phyloP scores from a whole-genome alignment of 345 rosid species.

The Kandelia obovata region DNA sequence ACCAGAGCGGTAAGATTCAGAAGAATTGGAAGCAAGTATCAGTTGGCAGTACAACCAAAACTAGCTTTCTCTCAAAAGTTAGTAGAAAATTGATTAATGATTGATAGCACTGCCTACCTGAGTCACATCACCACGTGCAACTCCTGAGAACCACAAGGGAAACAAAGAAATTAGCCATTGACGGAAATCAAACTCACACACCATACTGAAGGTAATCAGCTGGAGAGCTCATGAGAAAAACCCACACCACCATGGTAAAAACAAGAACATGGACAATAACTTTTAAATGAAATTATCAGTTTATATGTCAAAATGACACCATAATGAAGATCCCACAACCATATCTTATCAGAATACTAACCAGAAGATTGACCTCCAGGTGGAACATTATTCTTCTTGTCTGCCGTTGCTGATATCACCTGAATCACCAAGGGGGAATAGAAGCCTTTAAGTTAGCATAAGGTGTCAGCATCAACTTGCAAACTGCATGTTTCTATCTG shows the following conservation, averaged over 20 bases:
- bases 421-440: slow-evolving; percentile 23
- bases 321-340: not conserved
- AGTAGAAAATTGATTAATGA: no score
- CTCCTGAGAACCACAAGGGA: slow-evolving; percentile 29
- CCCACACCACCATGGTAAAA: not conserved
- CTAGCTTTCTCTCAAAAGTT: no score
- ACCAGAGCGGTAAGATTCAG: no score
- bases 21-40: no score
- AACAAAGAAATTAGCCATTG: not conserved
- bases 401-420: slow-evolving; percentile 43
- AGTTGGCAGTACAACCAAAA: no score
- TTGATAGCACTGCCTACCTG: slow-evolving; percentile 37
- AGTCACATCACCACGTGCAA: slow-evolving; percentile 17
- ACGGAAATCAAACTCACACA: not conserved
- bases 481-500: not conserved
- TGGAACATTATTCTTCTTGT: slow-evolving; percentile 34
- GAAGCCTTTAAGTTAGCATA: not conserved
- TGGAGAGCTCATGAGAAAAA: no score
- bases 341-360: slow-evolving; percentile 24
- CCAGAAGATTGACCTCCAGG: slow-evolving; percentile 58
- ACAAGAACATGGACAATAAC: not conserved
- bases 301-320: not conserved
- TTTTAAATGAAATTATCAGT: not conserved
- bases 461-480: not conserved
- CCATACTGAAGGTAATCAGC: no score